Base-by-base conservation (phyloP, 208 protist genomes). In the Crithidia fasciculata region DNA sequence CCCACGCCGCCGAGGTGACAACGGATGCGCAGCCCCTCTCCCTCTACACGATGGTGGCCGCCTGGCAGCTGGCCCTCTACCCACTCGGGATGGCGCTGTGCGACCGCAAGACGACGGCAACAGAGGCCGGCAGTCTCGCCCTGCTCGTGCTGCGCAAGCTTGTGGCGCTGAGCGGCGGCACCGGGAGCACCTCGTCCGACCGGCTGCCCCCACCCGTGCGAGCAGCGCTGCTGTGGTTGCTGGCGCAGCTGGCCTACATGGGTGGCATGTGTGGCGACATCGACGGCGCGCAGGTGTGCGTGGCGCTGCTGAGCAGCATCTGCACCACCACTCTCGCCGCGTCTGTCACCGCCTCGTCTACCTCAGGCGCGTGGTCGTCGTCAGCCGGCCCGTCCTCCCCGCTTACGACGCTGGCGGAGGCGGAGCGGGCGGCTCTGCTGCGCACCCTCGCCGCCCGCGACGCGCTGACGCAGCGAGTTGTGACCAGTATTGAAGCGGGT, bases 261-360 rank as follows among this genome's bases (percentile, higher is more conserved):
- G 92, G 92, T 10, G 81, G 74, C 52, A 88, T 95, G 88, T 95
- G 90, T 77, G 74, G 85, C 39, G 86, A 93, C 70, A 68, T 82
- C 5, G 90, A 95, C 56, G 86, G 72, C 49, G 81, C 90, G 10
- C 92, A 94, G 68, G 82, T 83, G 45, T 95, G 92, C 74, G 78
- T 95, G 52, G 69, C 84, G 44, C 90, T 91, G 66, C 81, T 97
- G 53, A 85, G 83, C 52, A 86, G 81, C 58, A 82, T 97, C 52
- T 90, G 88, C 76, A 80, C 81, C 28, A 69, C 79, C 44, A 84
- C 82, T 4, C 73, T 94, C 28, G 68, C 49, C 39, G 63, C 68
- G 58, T 54, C 76, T n/a, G 56, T 60, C 39, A 40, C 79, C 8
- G 57, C 63, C 40, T 15, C 61, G 40, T 53, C 64, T 12, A 57